A percentile compares a stretch with the other conserved stretches of the same genome.
phyloP scores from a whole-genome alignment of 257 asterid species.

The Cordia subcordata region DNA sequence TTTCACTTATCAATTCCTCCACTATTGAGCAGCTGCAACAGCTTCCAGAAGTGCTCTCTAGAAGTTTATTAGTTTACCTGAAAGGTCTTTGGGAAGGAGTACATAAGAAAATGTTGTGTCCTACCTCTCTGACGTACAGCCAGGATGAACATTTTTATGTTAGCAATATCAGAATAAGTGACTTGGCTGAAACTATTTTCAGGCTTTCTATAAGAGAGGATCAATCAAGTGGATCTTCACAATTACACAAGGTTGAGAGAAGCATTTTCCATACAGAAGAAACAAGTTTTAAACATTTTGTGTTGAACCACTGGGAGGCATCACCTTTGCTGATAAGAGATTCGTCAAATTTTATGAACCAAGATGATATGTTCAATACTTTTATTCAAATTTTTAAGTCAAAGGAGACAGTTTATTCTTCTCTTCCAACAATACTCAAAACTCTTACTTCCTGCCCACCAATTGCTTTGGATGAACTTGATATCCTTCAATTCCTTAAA shows the following conservation, averaged over 20 bases:
- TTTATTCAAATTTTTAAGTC: conserved; percentile 37
- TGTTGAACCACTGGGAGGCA: conserved; percentile 57
- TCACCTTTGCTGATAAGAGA: conserved; percentile 44
- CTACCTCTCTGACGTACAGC: conserved; percentile 12
- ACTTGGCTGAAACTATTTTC: conserved; percentile 58
- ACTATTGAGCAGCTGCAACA: conserved; percentile 43
- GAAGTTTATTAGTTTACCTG: conserved; percentile 23
- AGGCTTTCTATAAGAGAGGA: conserved; percentile 38
- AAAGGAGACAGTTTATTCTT: conserved; percentile 30
- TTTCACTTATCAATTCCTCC: conserved; percentile 49
- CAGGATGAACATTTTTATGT: conserved; percentile 16
- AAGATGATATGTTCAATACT: conserved; percentile 32
- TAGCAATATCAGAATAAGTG: conserved; percentile 36
- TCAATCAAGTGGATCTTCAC: conserved; percentile 15
- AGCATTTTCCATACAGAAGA: conserved; percentile 36
- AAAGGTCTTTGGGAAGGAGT: conserved; percentile 41
- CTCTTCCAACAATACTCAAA: conserved; percentile 47
- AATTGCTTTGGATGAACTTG: conserved; percentile 57
- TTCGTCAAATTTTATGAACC: conserved; percentile 22
- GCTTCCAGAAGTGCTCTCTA: conserved; percentile 36
- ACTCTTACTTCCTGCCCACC: conserved; percentile 60
- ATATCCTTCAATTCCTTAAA: conserved; percentile 47
- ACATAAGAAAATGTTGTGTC: conserved; percentile 27
- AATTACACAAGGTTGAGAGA: conserved; percentile 21
- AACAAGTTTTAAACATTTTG: conserved; percentile 34